phyloP scores from a whole-genome alignment of 1,284 basidiomycete genomes.

The Chondrostereum purpureum region DNA sequence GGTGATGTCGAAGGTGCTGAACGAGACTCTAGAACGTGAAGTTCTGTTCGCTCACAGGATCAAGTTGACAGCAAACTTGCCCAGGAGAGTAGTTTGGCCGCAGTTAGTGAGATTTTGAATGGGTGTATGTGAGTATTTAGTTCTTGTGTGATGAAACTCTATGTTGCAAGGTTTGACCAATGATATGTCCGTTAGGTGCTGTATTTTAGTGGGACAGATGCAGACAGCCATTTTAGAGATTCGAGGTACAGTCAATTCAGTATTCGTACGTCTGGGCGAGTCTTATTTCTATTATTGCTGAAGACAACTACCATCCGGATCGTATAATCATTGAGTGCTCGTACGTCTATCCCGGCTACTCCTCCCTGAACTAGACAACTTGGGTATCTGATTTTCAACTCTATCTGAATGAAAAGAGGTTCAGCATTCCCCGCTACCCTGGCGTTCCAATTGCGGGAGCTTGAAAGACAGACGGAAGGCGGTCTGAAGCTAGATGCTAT shows the following conservation, averaged over 20 bases:
- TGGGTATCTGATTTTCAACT: not conserved
- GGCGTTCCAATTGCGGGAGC: conserved; percentile 84
- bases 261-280: conserved; percentile 5
- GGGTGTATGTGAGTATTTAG: conserved; percentile 70
- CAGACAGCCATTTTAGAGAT: conserved; percentile 85
- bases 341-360: conserved; percentile 46
- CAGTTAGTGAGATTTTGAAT: conserved; percentile 87
- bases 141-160: not conserved
- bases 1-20: conserved; percentile 70
- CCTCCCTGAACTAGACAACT: not conserved
- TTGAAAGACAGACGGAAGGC: conserved; percentile 69
- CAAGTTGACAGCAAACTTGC: conserved; percentile 85
- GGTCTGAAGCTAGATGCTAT: conserved; percentile 84
- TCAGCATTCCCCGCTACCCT: conserved; percentile 88
- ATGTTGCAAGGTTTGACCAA: not conserved
- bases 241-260: conserved; percentile 42
- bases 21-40: too few species aligned
- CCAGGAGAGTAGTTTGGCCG: conserved; percentile 72
- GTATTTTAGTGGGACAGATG: conserved; percentile 88
- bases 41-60: too few species aligned
- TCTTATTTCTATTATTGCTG: conserved; percentile 4
- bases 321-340: conserved; percentile 91
- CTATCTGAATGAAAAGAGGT: conserved; percentile 42
- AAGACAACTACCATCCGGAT: conserved; percentile 80
- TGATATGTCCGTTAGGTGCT: conserved; percentile 55